phyloP scores from a whole-genome alignment of 441 rosid genomes.

The Erodium trifolium region DNA sequence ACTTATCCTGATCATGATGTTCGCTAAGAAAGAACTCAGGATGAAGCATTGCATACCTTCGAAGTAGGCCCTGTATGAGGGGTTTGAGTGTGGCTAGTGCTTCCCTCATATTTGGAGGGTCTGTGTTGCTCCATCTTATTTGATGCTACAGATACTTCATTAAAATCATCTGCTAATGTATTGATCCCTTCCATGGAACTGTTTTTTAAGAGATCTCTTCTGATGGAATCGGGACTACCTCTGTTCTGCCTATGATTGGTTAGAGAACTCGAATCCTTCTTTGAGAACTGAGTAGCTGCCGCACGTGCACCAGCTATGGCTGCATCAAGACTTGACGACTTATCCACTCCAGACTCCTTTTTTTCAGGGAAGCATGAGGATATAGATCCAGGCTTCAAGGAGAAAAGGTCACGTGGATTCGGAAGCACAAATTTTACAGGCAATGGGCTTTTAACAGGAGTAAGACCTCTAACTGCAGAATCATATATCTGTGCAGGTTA shows the following conservation, averaged over 20 bases:
- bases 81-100: constrained; percentile 27
- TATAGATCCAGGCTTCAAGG: constrained; percentile 69
- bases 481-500: constrained; percentile 40
- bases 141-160: constrained; percentile 18
- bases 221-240: constrained; percentile 13
- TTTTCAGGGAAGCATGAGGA: constrained; percentile 17
- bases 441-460: constrained; percentile 37
- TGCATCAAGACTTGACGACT: constrained; percentile 46
- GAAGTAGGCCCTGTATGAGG: constrained; percentile 33
- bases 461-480: constrained; percentile 70
- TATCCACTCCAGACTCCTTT: constrained; percentile 28
- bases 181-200: constrained; percentile 21
- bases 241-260: constrained; percentile 18
- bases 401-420: constrained; percentile 51
- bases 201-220: constrained; percentile 17
- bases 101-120: constrained; percentile 18
- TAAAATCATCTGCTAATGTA: constrained; percentile 12
- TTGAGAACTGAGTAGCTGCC: constrained; percentile 68
- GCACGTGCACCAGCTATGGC: constrained; percentile 77
- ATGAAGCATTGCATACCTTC: constrained; percentile 32
- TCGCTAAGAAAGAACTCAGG: background rate
- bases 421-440: constrained; percentile 64
- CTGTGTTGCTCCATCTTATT: constrained; percentile 21
- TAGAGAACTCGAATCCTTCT: constrained; percentile 32
- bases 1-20: background rate